Base-by-base conservation (phyloP, 2,329 filamentous ascomycete species). In the Emericellopsis cladophorae region DNA sequence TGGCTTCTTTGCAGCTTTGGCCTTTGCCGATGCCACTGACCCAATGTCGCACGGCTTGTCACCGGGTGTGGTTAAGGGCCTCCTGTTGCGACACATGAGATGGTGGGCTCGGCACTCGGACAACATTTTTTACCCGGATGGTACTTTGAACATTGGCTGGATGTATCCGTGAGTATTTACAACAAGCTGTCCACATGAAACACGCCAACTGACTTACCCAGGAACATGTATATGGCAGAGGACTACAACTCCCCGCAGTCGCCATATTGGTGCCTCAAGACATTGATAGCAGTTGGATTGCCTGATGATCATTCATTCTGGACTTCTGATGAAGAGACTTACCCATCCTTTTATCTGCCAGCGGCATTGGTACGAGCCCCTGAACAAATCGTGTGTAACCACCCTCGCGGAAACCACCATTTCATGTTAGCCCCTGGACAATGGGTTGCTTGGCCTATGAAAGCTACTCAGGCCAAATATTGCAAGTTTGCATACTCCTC, bases 231-330 rank as follows among this genome's bases (percentile, higher is more conserved):
- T 47, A 62, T 75, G 61, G 57, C 59, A 31, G 72, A 76, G 48
- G 67, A 73, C 45, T 75, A 76, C 51, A 75, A 75, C 48, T 75
- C 71, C 2, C 69, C 71, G 0, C 71, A 75, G 44, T 74, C 70
- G 0, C 58, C 63, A 0, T 76, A 74, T 47, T 75, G 71, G 72
- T 65, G 61, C 7, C 51, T 74, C 18, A 75, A 75, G 42, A 63
- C 65, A 0, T 61, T 75, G 4, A 53, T 72, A 1, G 60, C 59
- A 0, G 50, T 71, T 0, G 57, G 54, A 0, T 42, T 74, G 0
- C 44, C 54, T 0, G 44, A 48, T 2, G 45, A 51, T 0, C 55
- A 70, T 37, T 49, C 55, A 0, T 74, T 76, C 41, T 76, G 72
- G 71, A 50, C 48, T 0, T 48, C 54, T 0, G 43, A 62, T 3